Conservation (phyloP, 495 filamentous ascomycete genomes). For the Hypomontagnella monticulosa region DNA sequence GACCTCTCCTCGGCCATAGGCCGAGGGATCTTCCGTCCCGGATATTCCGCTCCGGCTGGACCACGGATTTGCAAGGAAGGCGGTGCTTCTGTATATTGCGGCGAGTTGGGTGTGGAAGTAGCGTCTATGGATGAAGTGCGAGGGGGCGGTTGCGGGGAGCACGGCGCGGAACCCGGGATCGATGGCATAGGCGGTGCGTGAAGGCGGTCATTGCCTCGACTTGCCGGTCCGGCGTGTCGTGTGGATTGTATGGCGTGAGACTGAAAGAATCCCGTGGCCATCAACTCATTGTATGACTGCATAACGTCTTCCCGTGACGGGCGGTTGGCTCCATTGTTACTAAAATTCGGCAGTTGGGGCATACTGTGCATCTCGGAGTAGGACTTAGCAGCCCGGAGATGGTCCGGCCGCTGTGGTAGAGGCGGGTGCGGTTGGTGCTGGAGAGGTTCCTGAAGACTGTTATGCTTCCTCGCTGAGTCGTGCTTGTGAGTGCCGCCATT, state of each 20-base stretch:
- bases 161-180: slow-evolving; percentile 28
- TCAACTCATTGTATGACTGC: slow-evolving; percentile 55
- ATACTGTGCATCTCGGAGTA: slow-evolving; percentile 44
- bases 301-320: slow-evolving; percentile 57
- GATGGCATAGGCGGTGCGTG: slow-evolving; percentile 34
- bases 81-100: slow-evolving; percentile 35
- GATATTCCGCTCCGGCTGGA: slow-evolving; percentile 8
- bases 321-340: slow-evolving; percentile 33
- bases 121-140: slow-evolving; percentile 30
- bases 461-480: slow-evolving; percentile 35
- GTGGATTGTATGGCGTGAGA: slow-evolving; percentile 59
- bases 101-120: slow-evolving; percentile 16
- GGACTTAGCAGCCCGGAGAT: slow-evolving; percentile 40
- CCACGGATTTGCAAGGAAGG: slow-evolving; percentile 18
- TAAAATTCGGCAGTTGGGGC: slow-evolving; percentile 29
- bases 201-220: slow-evolving; percentile 20
- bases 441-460: slow-evolving; percentile 37
- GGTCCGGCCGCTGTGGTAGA: slow-evolving; percentile 26
- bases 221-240: slow-evolving; percentile 45
- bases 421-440: slow-evolving; percentile 8
- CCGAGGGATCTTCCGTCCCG: slow-evolving; percentile 4
- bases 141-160: slow-evolving; percentile 25
- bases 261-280: slow-evolving; percentile 59
- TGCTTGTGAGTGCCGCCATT: slow-evolving; percentile 19
- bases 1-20: slow-evolving; percentile 11